These are phyloP conservation scores for Phytophthora melonis DNA, from an alignment of 352 stramenopile genomes.

Conservation along the genomic window DNA sequence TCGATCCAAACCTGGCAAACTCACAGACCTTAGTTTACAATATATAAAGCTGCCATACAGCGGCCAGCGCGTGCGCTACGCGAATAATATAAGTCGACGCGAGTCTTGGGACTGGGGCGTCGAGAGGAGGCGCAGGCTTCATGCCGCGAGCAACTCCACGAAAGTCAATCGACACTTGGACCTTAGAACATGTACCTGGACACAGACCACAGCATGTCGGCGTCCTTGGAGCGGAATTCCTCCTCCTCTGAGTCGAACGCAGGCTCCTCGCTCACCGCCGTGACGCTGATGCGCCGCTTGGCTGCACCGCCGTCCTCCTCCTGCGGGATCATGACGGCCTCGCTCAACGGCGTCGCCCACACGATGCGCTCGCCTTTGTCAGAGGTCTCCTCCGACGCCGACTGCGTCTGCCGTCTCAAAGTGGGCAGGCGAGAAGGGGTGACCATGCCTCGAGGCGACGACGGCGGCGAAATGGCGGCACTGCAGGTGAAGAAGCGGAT, in stretches of 20 bases:
- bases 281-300: conserved; percentile 45
- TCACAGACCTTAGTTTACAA: conserved; percentile 43
- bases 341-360: conserved; percentile 44
- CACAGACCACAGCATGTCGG: conserved; percentile 65
- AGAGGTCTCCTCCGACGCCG: conserved; percentile 39
- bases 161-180: conserved; percentile 10
- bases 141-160: conserved; percentile 20
- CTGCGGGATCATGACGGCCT: conserved; percentile 42
- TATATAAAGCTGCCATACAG: conserved; percentile 32
- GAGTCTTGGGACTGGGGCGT: conserved; percentile 10
- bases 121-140: conserved; percentile 25
- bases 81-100: conserved; percentile 41
- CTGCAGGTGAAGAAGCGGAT: conserved; percentile 91
- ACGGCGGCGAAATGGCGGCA: conserved; percentile 53
- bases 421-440: conserved; percentile 39
- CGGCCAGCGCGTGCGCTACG: conserved; percentile 26
- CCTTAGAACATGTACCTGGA: conserved; percentile 67
- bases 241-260: conserved; percentile 55
- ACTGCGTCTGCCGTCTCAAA: conserved; percentile 41
- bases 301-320: conserved; percentile 38
- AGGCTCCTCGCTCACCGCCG: conserved; percentile 36
- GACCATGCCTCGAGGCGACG: conserved; percentile 50
- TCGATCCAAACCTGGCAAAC: conserved; percentile 26
- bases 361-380: conserved; percentile 44
- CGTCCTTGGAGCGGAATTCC: conserved; percentile 65